These are phyloP conservation scores for Sugiyamaella mastotermitis DNA, from an alignment of 805 yeast genomes.

Conservation along the genomic window DNA sequence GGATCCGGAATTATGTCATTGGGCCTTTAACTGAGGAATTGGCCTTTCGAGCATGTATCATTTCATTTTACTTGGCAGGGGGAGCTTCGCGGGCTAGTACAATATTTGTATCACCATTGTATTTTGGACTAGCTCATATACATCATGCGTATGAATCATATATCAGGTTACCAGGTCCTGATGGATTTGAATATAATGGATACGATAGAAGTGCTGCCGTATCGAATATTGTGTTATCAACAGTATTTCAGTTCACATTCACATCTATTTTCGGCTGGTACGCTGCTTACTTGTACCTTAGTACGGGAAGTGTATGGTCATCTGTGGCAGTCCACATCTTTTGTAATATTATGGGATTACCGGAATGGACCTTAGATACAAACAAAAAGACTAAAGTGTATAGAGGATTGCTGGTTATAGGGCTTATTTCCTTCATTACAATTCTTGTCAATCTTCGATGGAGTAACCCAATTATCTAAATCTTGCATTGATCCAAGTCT, in stretches of 20 bases:
- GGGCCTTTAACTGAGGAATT: constrained; percentile 81
- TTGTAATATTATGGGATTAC: constrained; percentile 71
- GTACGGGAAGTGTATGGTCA: constrained; percentile 49
- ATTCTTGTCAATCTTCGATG: constrained; percentile 3
- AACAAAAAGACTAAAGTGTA: constrained; percentile 13
- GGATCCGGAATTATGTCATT: constrained; percentile 51
- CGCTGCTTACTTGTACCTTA: constrained; percentile 51
- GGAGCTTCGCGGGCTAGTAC: constrained; percentile 20
- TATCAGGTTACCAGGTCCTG: constrained; percentile 10
- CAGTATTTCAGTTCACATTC: constrained; percentile 51
- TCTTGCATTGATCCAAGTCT: not conserved
- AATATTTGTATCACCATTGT: constrained; percentile 46
- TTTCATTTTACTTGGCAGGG: constrained; percentile 25
- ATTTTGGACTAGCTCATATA: constrained; percentile 73
- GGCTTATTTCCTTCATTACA: constrained; percentile 35
- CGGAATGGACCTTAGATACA: constrained; percentile 29
- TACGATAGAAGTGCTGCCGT: constrained; percentile 13
- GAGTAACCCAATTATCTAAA: constrained; percentile 1
- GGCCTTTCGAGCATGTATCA: constrained; percentile 50
- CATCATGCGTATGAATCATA: constrained; percentile 61
- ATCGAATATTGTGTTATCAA: constrained; percentile 31
- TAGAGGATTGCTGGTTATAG: constrained; percentile 35
- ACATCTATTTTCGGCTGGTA: constrained; percentile 69
- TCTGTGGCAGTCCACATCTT: constrained; percentile 53
- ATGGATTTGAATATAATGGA: too few relatives aligned